Conservation (phyloP, 2,329 filamentous ascomycete species). For the Penicillium verrucosum region DNA sequence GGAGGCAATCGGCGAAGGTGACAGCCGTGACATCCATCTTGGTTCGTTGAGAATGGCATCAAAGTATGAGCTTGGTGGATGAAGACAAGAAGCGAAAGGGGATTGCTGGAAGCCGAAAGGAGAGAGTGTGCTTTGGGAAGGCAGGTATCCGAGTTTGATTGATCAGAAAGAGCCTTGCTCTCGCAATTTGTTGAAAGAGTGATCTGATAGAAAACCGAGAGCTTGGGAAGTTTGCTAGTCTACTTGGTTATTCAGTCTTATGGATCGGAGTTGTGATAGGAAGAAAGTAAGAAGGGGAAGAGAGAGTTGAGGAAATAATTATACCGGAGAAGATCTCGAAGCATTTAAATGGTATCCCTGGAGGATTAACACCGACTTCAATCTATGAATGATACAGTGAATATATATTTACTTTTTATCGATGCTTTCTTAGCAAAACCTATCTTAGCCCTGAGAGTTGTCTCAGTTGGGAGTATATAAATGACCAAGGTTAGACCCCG, state of each 20-base stretch:
- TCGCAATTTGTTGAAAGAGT: neutral
- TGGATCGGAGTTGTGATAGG: neutral
- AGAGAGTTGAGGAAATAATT: neutral
- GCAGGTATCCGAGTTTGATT: neutral
- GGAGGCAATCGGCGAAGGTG: conserved; percentile 51
- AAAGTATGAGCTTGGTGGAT: neutral
- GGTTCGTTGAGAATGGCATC: neutral
- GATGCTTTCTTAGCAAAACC: neutral
- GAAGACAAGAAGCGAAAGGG: neutral
- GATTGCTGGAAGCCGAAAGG: neutral
- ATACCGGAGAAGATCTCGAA: neutral
- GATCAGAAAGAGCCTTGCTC: neutral
- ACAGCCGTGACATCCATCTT: conserved; percentile 56
- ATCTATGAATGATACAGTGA: neutral
- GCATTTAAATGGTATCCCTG: neutral
- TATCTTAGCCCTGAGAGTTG: neutral
- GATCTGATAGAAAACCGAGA: neutral
- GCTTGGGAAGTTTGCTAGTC: neutral
- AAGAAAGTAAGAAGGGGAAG: neutral
- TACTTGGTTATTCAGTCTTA: neutral
- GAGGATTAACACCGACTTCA: neutral
- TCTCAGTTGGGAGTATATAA: neutral
- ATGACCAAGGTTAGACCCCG: neutral
- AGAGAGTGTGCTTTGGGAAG: neutral
- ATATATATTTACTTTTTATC: neutral